Evolutionary conservation across 805 yeast species (phyloP).

Genomic region (Candida andamanensis): DNA sequence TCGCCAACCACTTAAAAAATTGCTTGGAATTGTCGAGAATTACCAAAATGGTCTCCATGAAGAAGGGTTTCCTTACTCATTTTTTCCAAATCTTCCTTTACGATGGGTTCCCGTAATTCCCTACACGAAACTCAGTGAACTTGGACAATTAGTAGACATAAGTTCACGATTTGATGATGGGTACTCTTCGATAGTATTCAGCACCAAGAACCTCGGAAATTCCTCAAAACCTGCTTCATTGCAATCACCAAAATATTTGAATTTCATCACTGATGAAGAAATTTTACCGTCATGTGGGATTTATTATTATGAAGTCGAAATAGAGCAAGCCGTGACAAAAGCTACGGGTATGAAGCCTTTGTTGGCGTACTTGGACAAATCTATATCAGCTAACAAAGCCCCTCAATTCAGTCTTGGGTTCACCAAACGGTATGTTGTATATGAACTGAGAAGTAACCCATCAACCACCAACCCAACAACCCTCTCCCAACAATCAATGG

Average conservation of each 20-base stretch:
- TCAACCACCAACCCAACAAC: slow-evolving; percentile 6
- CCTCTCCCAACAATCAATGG: slow-evolving; percentile 9
- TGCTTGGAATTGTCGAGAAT: too few relatives aligned
- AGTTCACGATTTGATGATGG: too few relatives aligned
- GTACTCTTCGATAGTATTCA: too few relatives aligned
- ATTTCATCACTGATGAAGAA: slow-evolving; percentile 35
- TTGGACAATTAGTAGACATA: too few relatives aligned
- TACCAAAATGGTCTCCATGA: too few relatives aligned
- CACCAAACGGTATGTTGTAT: slow-evolving; percentile 21
- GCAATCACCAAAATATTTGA: slow-evolving; percentile 18
- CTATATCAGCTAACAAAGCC: slow-evolving; percentile 28
- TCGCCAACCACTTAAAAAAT: too few relatives aligned
- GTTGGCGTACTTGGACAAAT: slow-evolving; percentile 27
- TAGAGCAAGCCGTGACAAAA: slow-evolving; percentile 29
- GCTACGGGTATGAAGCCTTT: slow-evolving; percentile 28
- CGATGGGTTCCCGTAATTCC: slow-evolving; percentile 37
- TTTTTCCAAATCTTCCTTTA: slow-evolving; percentile 33
- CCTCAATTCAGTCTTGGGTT: slow-evolving; percentile 32
- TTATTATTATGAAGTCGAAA: slow-evolving; percentile 37
- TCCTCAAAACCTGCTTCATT: too few relatives aligned
- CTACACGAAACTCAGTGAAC: slow-evolving; percentile 14
- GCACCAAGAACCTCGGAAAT: too few relatives aligned
- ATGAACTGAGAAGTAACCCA: slow-evolving; percentile 14
- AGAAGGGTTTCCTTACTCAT: too few relatives aligned
- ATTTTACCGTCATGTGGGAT: slow-evolving; percentile 30